Evolutionary conservation across 1,284 basidiomycete genomes (phyloP).

Genomic region (Tilletia walkeri): DNA sequence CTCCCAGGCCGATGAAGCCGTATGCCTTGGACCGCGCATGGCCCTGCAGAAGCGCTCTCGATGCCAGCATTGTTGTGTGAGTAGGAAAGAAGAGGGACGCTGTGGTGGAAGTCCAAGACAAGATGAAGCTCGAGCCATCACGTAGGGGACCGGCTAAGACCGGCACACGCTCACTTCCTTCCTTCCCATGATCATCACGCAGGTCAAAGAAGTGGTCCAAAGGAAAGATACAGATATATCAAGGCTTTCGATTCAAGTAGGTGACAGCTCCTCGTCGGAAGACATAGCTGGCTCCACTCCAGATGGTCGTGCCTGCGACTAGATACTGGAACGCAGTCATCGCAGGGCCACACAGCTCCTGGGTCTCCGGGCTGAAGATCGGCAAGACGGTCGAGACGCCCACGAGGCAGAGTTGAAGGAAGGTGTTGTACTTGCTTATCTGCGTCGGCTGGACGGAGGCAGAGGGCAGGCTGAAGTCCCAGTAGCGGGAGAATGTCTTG

Average conservation of each 20-base stretch:
- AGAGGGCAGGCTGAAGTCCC: conserved; percentile 90
- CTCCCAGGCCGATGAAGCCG: conserved; percentile 50
- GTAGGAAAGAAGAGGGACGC: too few relatives aligned
- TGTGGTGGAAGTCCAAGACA: too few relatives aligned
- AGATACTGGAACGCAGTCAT: conserved; percentile 65
- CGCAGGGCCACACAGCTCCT: conserved; percentile 39
- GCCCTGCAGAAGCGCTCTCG: background rate
- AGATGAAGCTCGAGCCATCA: background rate
- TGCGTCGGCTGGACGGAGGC: conserved; percentile 85
- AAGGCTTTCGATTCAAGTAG: conserved; percentile 25
- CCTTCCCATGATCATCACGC: background rate
- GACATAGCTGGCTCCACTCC: conserved; percentile 86
- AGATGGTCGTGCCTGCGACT: conserved; percentile 83
- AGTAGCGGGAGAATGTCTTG: conserved; percentile 87
- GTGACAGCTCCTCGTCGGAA: conserved; percentile 71
- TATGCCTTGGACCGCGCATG: conserved; percentile 38
- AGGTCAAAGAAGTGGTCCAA: too few relatives aligned
- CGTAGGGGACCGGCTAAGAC: background rate
- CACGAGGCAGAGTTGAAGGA: conserved; percentile 85
- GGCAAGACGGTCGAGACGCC: conserved; percentile 81
- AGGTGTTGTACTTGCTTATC: conserved; percentile 71
- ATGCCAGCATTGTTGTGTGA: background rate
- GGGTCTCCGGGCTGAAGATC: conserved; percentile 62
- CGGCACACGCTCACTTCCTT: background rate
- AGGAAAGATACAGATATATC: background rate